These are phyloP conservation scores for Chaetomium sp. DNA, from an alignment of 2,329 filamentous ascomycete species.

Conservation along the genomic window DNA sequence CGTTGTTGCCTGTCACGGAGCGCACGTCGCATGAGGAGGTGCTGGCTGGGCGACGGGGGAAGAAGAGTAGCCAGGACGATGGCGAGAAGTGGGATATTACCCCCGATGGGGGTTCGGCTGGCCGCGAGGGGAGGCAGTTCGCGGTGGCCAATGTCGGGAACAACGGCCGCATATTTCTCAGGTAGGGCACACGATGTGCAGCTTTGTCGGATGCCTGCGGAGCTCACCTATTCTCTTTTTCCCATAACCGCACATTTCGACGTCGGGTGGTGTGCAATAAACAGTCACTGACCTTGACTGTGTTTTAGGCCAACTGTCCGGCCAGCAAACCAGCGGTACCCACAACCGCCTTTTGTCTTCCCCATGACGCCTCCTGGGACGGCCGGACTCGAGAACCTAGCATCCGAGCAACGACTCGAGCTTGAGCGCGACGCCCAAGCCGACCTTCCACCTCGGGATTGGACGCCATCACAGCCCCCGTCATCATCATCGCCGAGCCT, in stretches of 20 bases:
- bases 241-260: neutral
- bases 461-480: constrained; percentile 37
- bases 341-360: constrained; percentile 55
- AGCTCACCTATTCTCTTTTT: neutral
- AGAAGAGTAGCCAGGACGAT: constrained; percentile 50
- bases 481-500: constrained; percentile 34
- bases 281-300: constrained; percentile 15
- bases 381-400: constrained; percentile 46
- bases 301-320: constrained; percentile 51
- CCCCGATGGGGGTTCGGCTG: constrained; percentile 55
- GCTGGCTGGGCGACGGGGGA: constrained; percentile 32
- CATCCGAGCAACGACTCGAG: constrained; percentile 27
- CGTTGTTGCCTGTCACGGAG: constrained; percentile 42
- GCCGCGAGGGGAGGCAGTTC: constrained; percentile 64
- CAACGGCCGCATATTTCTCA: constrained; percentile 75
- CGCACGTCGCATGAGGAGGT: constrained; percentile 39
- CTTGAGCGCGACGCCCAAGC: constrained; percentile 21
- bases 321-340: constrained; percentile 54
- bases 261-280: neutral
- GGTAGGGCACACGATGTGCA: constrained; percentile 39
- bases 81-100: constrained; percentile 47
- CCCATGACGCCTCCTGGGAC: constrained; percentile 55
- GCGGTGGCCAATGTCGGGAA: constrained; percentile 77
- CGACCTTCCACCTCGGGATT: constrained; percentile 33
- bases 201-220: neutral